Conservation (phyloP, 768 basidiomycete species). For the Tylopilus vinaceipallidus region DNA sequence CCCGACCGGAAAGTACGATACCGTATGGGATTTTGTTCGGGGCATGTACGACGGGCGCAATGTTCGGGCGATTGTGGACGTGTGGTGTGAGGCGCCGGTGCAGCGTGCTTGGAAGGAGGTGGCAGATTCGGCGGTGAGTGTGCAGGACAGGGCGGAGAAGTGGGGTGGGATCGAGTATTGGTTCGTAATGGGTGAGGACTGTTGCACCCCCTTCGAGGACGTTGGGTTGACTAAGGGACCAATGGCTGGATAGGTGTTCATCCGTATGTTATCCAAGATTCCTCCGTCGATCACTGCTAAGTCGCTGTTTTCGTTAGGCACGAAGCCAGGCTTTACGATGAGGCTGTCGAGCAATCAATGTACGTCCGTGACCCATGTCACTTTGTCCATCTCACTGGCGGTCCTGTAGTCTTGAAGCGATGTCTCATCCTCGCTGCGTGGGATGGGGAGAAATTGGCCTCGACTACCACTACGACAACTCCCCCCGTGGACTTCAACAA, state of each 20-base stretch:
- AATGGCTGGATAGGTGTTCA: conserved; percentile 54
- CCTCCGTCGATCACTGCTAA: neutral
- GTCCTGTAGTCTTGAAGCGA: conserved; percentile 60
- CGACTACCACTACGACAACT: conserved; percentile 82
- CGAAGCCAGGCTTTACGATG: conserved; percentile 66
- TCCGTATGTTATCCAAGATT: conserved; percentile 49
- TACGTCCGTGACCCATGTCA: conserved; percentile 30
- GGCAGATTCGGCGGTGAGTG: conserved; percentile 64
- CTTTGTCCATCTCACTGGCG: neutral
- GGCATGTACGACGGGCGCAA: conserved; percentile 56
- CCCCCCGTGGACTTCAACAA: conserved; percentile 67
- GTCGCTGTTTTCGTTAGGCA: conserved; percentile 44
- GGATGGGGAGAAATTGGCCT: conserved; percentile 89
- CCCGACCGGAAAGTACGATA: conserved; percentile 48
- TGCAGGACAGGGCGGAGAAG: conserved; percentile 42
- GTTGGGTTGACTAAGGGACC: neutral
- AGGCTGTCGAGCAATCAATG: conserved; percentile 69
- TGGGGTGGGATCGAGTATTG: conserved; percentile 78
- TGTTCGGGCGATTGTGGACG: conserved; percentile 73
- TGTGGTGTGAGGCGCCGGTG: conserved; percentile 86
- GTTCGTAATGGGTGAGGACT: conserved; percentile 82
- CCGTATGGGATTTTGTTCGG: conserved; percentile 68
- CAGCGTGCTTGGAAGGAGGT: conserved; percentile 60
- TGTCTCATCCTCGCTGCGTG: conserved; percentile 78
- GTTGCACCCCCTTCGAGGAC: no score